Evolutionary conservation across 345 rosid genomes (phyloP).

Genomic region (Citrus inodora): DNA sequence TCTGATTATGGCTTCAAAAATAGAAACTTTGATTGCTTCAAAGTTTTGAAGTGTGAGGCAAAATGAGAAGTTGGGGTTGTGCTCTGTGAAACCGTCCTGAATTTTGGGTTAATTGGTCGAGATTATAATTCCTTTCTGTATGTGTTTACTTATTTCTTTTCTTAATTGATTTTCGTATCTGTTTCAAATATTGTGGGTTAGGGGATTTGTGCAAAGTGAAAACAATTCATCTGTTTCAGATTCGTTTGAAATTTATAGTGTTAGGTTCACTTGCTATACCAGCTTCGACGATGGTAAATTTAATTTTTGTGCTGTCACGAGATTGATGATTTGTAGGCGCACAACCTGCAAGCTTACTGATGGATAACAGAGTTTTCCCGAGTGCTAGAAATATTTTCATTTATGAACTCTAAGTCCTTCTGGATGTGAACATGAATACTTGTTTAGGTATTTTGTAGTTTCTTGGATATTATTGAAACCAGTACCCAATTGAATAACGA

Average conservation of each 20-base stretch:
- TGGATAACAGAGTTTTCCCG: neutral
- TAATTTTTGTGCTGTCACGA: neutral
- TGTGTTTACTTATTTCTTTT: neutral
- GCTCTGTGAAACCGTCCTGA: neutral
- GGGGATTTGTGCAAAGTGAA: neutral
- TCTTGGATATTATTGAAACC: neutral
- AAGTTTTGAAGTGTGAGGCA: neutral
- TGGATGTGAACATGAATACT: neutral
- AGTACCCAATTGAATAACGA: neutral
- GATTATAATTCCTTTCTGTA: neutral
- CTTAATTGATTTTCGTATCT: neutral
- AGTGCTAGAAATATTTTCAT: neutral
- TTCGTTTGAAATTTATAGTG: neutral
- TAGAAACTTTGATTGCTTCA: neutral
- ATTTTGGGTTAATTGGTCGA: neutral
- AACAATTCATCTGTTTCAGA: neutral
- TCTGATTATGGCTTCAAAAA: neutral
- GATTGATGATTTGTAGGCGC: neutral
- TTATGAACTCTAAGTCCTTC: neutral
- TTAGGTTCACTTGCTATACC: neutral
- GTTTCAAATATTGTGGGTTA: neutral
- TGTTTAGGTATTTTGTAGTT: neutral
- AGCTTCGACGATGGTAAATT: neutral
- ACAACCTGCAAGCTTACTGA: neutral
- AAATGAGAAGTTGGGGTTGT: slow-evolving; percentile 7